Base-by-base conservation (phyloP, 306 rosid genomes). In the Sicyos edulis region DNA sequence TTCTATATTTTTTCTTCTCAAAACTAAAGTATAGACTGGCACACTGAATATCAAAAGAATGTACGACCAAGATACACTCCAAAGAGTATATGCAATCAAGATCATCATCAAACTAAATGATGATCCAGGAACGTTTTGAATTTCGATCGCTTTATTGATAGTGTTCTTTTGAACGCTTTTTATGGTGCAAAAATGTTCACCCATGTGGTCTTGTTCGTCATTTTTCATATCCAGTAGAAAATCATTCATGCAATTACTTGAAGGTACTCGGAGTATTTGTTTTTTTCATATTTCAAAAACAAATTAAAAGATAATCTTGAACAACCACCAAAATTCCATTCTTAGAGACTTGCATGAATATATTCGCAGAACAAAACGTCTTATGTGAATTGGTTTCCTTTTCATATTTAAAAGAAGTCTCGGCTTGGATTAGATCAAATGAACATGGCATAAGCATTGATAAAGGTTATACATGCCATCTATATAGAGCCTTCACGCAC, bases 31-130 rank as follows among this genome's bases (percentile, higher is more conserved):
- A 29, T 1, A 42, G 52, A 64, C 17, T 16, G 69, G 3, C 52
- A 64, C n/a, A 11, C 70, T 64, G 1, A 40, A 40, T 64, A 19
- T 64, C 53, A 64, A 64, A 64, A 42, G 70, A 64, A 40, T 42
- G 16, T 10, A 20, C 47, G 50, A 40, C 69, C 51, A 34, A 16
- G 51, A 62, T 34, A 20, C 34, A 22, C 15, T 57, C 21, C 26
- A 62, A 34, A 62, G n/a, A 8, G 49, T 49, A 62, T 37, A 8
- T 4, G n/a, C n/a, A n/a, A n/a, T n/a, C n/a, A 29, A 29, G 32
- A 29, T 29, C 32, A 29, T 29, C 32, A 29, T 29, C 32, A 29
- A 29, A 29, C 32, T 29, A 29, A 29, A 29, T 4, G 32, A 29
- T 29, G 32, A 29, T 29, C 32, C 32, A 29, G 1, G 32, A 4